phyloP scores from a whole-genome alignment of 306 rosid species.

The Ceratonia siliqua region DNA sequence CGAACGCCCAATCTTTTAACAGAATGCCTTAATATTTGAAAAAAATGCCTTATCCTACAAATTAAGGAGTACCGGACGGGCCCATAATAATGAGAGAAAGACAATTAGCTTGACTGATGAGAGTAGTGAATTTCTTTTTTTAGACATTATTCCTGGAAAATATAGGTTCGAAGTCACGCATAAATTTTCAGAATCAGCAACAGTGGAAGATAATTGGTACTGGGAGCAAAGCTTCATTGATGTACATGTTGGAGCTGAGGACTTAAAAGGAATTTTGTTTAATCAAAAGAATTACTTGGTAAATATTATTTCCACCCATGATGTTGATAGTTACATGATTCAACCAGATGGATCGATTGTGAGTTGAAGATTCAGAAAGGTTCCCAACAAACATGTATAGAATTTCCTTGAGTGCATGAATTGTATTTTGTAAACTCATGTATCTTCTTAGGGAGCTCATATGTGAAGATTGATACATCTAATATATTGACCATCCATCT shows the following conservation, averaged over 20 bases:
- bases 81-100: slow-evolving; percentile 55
- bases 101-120: slow-evolving; percentile 60
- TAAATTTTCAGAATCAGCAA: slow-evolving; percentile 45
- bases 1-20: too few species aligned
- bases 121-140: slow-evolving; percentile 65
- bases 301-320: slow-evolving; percentile 78
- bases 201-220: slow-evolving; percentile 84
- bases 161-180: slow-evolving; percentile 84
- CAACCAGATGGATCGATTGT: slow-evolving; percentile 65
- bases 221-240: slow-evolving; percentile 80
- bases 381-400: slow-evolving; percentile 74
- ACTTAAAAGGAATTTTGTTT: slow-evolving; percentile 67
- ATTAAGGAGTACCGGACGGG: too few species aligned
- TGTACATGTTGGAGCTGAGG: slow-evolving; percentile 77
- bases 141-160: slow-evolving; percentile 83
- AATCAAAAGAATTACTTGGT: slow-evolving; percentile 89
- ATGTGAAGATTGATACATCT: slow-evolving; percentile 69
- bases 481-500: slow-evolving; percentile 73
- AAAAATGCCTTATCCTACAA: too few species aligned
- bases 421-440: slow-evolving; percentile 76
- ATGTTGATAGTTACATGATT: slow-evolving; percentile 76
- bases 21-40: too few species aligned
- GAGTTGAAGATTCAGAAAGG: slow-evolving; percentile 87
- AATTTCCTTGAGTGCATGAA: slow-evolving; percentile 87
- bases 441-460: slow-evolving; percentile 87